A percentile compares a stretch with the other conserved stretches of the same genome.
Evolutionary conservation across 2,329 filamentous ascomycete genomes (phyloP).

Genomic region (Penicillium sp.): DNA sequence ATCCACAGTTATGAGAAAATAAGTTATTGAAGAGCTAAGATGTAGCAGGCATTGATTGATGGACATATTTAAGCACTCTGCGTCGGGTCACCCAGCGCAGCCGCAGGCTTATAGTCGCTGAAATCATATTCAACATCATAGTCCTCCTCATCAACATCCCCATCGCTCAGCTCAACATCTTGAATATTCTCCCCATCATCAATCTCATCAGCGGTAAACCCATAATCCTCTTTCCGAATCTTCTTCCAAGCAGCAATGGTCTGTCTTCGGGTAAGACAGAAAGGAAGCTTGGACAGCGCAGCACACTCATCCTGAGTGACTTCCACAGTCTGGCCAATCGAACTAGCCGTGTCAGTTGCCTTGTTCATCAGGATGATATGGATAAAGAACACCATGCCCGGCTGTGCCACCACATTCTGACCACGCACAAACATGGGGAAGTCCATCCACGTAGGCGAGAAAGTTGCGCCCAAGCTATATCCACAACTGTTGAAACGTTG

Average conservation of each 20-base stretch:
- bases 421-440: conserved; percentile 31
- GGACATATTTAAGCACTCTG: conserved; percentile 19
- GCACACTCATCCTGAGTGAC: conserved; percentile 41
- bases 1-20: no score
- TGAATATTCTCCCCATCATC: conserved; percentile 43
- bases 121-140: conserved; percentile 46
- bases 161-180: conserved; percentile 43
- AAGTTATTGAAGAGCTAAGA: background rate
- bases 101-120: conserved; percentile 36
- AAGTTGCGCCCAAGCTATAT: conserved; percentile 40
- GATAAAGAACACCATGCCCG: conserved; percentile 44
- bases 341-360: conserved; percentile 44
- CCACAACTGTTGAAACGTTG: conserved; percentile 40
- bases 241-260: conserved; percentile 46
- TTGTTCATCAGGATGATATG: conserved; percentile 47
- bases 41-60: background rate
- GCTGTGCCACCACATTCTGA: conserved; percentile 29
- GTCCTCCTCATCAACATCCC: conserved; percentile 41
- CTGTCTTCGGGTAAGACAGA: conserved; percentile 41
- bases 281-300: conserved; percentile 42
- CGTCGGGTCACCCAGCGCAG: conserved; percentile 30
- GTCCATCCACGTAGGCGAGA: conserved; percentile 34
- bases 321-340: conserved; percentile 38
- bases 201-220: conserved; percentile 39
- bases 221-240: conserved; percentile 42